These are phyloP conservation scores for Cladophialophora chaetospira DNA, from an alignment of 2,329 filamentous ascomycete species.

Conservation along the genomic window DNA sequence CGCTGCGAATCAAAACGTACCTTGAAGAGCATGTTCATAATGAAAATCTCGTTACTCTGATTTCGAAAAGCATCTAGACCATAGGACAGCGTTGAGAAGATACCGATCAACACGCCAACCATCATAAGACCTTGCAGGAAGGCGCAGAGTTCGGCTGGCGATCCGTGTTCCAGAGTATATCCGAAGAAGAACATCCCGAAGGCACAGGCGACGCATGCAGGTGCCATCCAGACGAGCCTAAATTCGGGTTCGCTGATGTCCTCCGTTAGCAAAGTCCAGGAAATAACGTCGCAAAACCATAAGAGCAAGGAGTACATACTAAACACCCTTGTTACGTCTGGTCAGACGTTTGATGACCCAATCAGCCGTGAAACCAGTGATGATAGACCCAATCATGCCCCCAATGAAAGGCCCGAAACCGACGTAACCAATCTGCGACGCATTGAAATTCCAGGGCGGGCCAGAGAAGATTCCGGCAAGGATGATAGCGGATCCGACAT, in stretches of 20 bases:
- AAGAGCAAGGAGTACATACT: conserved; percentile 31
- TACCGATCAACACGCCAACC: conserved; percentile 35
- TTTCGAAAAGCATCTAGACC: conserved; percentile 36
- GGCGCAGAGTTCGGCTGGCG: conserved; percentile 33
- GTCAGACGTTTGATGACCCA: conserved; percentile 42
- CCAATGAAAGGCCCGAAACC: conserved; percentile 25
- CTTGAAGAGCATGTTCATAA: conserved; percentile 38
- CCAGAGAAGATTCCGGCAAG: conserved; percentile 38
- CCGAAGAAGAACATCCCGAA: conserved; percentile 37
- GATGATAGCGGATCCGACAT: conserved; percentile 33
- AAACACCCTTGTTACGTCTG: conserved; percentile 45
- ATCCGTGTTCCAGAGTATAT: conserved; percentile 27
- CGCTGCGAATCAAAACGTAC: conserved; percentile 11
- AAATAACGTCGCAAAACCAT: not conserved
- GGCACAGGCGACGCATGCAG: conserved; percentile 29
- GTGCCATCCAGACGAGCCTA: conserved; percentile 35
- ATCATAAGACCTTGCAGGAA: conserved; percentile 37
- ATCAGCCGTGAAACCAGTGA: conserved; percentile 42
- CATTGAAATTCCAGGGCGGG: conserved; percentile 37
- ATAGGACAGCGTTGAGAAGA: conserved; percentile 33
- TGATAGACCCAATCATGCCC: conserved; percentile 38
- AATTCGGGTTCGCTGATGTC: conserved; percentile 35
- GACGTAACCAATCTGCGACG: conserved; percentile 36
- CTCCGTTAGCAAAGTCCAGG: not conserved
- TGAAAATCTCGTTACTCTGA: conserved; percentile 36